These are phyloP conservation scores for Rhodotorula sp. DNA, from an alignment of 1,284 basidiomycete genomes.

Conservation along the genomic window DNA sequence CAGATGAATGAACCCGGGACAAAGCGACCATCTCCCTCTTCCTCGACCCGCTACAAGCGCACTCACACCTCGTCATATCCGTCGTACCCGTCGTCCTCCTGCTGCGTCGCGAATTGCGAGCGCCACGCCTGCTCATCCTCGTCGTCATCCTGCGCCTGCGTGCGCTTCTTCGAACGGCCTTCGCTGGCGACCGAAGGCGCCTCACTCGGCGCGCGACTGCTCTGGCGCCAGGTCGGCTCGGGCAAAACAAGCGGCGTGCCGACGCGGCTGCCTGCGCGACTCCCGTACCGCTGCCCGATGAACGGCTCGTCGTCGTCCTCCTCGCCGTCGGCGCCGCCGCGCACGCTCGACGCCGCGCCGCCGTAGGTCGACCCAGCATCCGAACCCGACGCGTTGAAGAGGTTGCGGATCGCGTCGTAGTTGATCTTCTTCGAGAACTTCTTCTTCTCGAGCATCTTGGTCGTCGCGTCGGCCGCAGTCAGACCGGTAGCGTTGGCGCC, in stretches of 20 bases:
- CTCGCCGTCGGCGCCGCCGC: conserved; percentile 16
- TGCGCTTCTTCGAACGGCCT: conserved; percentile 43
- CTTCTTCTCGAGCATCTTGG: conserved; percentile 75
- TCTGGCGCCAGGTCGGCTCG: conserved; percentile 25
- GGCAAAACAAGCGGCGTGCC: conserved; percentile 23
- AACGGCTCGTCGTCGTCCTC: conserved; percentile 23
- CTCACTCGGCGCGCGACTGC: conserved; percentile 15
- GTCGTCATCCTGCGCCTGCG: conserved; percentile 9
- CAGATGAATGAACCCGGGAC: too few relatives aligned
- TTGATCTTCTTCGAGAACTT: conserved; percentile 83
- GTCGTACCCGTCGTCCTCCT: conserved; percentile 12
- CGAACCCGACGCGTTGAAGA: conserved; percentile 61
- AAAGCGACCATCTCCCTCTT: background rate
- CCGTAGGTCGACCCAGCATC: conserved; percentile 57
- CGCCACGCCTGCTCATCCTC: conserved; percentile 12
- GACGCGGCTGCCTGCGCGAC: background rate
- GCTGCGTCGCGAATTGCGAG: conserved; percentile 2
- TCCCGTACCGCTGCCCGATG: conserved; percentile 27
- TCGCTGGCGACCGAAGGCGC: conserved; percentile 48
- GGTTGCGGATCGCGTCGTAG: conserved; percentile 75
- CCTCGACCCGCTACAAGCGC: background rate
- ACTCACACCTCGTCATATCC: conserved; percentile 19
- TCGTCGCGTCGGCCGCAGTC: conserved; percentile 74
- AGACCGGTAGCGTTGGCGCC: conserved; percentile 62
- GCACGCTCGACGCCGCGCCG: conserved; percentile 37